Percentiles rank a stretch among this genome's conserved stretches.
Conservation (phyloP, 257 asterid species). For the Capsicum pubescens region DNA sequence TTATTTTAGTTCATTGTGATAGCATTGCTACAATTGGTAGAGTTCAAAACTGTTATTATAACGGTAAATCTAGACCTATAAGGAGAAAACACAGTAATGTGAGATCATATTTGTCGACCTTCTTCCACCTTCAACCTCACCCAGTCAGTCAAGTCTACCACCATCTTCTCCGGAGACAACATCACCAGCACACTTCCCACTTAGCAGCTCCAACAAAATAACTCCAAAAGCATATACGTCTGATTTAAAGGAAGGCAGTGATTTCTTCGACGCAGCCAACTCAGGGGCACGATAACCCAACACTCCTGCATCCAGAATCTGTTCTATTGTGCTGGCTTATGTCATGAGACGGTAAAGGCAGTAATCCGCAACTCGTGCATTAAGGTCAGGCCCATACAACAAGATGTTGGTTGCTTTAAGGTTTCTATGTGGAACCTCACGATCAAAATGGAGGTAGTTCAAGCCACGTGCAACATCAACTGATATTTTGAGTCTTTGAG, state of each 20-base stretch:
- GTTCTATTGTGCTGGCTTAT: slow-evolving; percentile 87
- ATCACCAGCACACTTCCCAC: slow-evolving; percentile 96
- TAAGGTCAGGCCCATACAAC: slow-evolving; percentile 83
- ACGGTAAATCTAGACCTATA: no score
- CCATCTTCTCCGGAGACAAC: slow-evolving; percentile 95
- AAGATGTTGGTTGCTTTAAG: slow-evolving; percentile 83
- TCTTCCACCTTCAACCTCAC: slow-evolving; percentile 89
- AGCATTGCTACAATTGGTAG: no score
- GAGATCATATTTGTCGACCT: no score
- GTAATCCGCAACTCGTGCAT: slow-evolving; percentile 89
- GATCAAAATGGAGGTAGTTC: slow-evolving; percentile 98
- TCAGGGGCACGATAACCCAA: slow-evolving; percentile 97
- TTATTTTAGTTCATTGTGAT: no score
- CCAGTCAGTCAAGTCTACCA: slow-evolving; percentile 91
- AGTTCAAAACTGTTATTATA: no score
- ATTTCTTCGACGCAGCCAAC: slow-evolving; percentile 79
- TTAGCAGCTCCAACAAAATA: slow-evolving; percentile 75
- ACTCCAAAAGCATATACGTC: slow-evolving; percentile 96
- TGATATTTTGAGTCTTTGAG: slow-evolving; percentile 88
- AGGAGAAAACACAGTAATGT: no score
- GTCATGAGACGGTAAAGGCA: slow-evolving; percentile 98
- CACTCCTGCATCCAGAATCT: slow-evolving; percentile 93
- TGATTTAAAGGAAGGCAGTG: slow-evolving; percentile 89
- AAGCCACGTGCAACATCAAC: slow-evolving; percentile 98
- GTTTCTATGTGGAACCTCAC: slow-evolving; percentile 95